Percentiles rank a stretch among this genome's conserved stretches.
Evolutionary conservation across 2,329 filamentous ascomycete species (phyloP).

Genomic region (Fusarium sp.): DNA sequence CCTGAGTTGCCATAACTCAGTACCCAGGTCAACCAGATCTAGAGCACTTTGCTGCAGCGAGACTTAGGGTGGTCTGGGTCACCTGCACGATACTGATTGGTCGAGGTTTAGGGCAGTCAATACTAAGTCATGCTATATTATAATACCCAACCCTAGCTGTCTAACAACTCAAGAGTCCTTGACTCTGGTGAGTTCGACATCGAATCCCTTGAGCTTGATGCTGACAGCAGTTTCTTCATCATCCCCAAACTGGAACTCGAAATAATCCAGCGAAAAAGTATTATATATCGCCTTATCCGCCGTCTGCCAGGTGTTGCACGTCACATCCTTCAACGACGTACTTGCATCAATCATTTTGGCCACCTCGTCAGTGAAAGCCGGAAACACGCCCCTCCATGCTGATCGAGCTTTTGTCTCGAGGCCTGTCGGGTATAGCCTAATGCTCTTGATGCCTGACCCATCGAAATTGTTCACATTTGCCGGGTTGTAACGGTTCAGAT

Average conservation of each 20-base stretch:
- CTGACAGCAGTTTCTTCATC: not conserved
- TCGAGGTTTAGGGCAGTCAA: too few species aligned
- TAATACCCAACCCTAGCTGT: too few species aligned
- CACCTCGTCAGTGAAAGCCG: not conserved
- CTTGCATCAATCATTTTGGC: not conserved
- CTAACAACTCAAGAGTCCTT: not conserved
- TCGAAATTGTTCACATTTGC: not conserved
- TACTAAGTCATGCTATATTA: not conserved
- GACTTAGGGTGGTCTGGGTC: too few species aligned
- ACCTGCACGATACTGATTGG: too few species aligned
- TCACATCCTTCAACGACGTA: constrained; percentile 1
- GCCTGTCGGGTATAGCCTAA: not conserved
- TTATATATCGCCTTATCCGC: constrained; percentile 17
- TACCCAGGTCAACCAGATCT: too few species aligned
- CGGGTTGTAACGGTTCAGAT: constrained; percentile 14
- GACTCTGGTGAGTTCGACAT: constrained; percentile 1
- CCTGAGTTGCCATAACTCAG: too few species aligned
- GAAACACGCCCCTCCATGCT: constrained; percentile 17
- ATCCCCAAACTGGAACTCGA: constrained; percentile 4
- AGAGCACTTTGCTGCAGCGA: too few species aligned
- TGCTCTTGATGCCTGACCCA: not conserved
- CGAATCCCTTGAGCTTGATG: constrained; percentile 17
- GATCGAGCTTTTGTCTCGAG: not conserved
- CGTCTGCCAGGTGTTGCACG: constrained; percentile 19
- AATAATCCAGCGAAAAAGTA: constrained; percentile 9